phyloP scores from a whole-genome alignment of 176 grass and related monocot species.

The Guadua angustifolia region DNA sequence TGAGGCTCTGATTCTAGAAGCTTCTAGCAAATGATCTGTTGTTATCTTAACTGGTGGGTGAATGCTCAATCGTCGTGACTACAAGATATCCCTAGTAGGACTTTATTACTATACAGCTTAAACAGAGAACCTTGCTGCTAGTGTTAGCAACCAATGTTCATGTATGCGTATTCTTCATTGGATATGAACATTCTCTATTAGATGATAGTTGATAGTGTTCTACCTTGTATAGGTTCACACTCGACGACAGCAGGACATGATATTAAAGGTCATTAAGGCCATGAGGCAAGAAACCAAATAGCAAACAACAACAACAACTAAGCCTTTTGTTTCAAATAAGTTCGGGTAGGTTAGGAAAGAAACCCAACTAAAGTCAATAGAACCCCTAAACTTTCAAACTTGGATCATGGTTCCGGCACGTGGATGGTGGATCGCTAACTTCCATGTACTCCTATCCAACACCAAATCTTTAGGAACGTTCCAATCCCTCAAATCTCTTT shows the following conservation, averaged over 20 bases:
- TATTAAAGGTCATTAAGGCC: neutral
- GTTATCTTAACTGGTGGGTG: neutral
- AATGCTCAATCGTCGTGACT: neutral
- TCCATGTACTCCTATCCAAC: too few relatives aligned
- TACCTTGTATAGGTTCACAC: neutral
- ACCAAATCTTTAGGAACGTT: too few relatives aligned
- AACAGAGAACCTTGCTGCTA: neutral
- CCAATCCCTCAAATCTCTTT: too few relatives aligned
- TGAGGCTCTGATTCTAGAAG: constrained; percentile 4
- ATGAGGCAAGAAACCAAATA: neutral
- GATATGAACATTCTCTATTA: neutral
- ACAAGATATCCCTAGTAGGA: neutral
- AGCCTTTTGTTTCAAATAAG: too few relatives aligned
- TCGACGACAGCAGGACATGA: neutral
- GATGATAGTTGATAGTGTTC: neutral
- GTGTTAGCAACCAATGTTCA: constrained; percentile 1
- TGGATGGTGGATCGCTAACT: too few relatives aligned
- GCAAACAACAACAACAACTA: too few relatives aligned
- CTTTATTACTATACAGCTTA: neutral
- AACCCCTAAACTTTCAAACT: too few relatives aligned
- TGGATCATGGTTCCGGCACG: too few relatives aligned
- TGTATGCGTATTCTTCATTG: neutral
- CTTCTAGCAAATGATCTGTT: neutral
- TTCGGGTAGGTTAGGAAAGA: too few relatives aligned
- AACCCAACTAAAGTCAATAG: too few relatives aligned